Evolutionary conservation across 1,139 yeast genomes (phyloP).

Genomic region (Pichia norvegensis): DNA sequence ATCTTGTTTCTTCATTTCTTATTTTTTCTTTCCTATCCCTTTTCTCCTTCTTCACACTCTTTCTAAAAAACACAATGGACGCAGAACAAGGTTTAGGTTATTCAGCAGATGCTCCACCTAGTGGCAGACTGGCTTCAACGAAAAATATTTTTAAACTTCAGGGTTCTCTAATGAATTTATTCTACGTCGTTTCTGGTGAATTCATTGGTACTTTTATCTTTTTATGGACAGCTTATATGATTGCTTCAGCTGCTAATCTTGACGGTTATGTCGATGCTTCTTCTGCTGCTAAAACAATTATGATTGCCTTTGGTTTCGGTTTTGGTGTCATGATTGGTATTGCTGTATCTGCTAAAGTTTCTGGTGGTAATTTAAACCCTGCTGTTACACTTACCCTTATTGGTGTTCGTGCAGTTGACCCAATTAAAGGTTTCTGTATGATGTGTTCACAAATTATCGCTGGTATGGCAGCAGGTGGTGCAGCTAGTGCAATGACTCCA

Average conservation of each 20-base stretch:
- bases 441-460: conserved; percentile 65
- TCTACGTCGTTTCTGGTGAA: conserved; percentile 54
- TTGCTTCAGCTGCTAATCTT: conserved; percentile 80
- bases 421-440: conserved; percentile 62
- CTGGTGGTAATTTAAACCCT: conserved; percentile 90
- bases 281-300: conserved; percentile 57
- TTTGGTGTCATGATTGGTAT: conserved; percentile 75
- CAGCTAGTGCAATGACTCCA: conserved; percentile 81
- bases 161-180: conserved; percentile 38
- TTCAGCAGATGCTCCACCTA: conserved; percentile 28
- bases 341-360: conserved; percentile 66
- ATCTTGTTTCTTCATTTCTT: background rate
- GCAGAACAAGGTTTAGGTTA: conserved; percentile 32
- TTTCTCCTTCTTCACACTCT: background rate
- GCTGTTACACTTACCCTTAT: conserved; percentile 73
- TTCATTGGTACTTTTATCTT: conserved; percentile 83
- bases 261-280: conserved; percentile 43
- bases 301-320: conserved; percentile 86
- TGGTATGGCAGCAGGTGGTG: conserved; percentile 92
- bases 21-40: background rate
- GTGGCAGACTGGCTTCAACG: conserved; percentile 22
- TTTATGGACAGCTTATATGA: conserved; percentile 72
- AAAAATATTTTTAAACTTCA: conserved; percentile 32
- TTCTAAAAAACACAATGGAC: conserved; percentile 20
- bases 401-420: conserved; percentile 65